Percentiles rank a stretch among this genome's conserved stretches.
These are phyloP conservation scores for Hypoxylon rubiginosum DNA, from an alignment of 2,329 filamentous ascomycete species.

Conservation along the genomic window DNA sequence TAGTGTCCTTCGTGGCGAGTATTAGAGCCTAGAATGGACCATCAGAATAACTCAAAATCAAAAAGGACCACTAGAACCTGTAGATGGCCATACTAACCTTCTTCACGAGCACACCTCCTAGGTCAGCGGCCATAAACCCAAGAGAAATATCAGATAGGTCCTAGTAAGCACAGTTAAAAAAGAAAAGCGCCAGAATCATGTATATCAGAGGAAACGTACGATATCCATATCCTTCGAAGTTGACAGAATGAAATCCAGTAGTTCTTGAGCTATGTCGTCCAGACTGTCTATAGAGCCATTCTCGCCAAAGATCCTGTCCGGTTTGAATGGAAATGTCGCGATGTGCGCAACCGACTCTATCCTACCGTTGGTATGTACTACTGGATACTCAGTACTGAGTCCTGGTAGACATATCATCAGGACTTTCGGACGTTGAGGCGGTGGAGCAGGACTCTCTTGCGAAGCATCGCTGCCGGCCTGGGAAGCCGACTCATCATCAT, in stretches of 20 bases:
- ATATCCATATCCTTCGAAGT: neutral
- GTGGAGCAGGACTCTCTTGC: conserved; percentile 4
- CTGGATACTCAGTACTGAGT: conserved; percentile 12
- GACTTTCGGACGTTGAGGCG: conserved; percentile 1
- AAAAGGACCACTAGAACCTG: neutral
- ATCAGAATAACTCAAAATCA: neutral
- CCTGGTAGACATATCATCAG: conserved; percentile 27
- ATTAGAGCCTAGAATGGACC: conserved; percentile 14
- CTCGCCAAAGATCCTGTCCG: conserved; percentile 19
- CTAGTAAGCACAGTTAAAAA: conserved; percentile 13
- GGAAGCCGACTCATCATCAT: conserved; percentile 8
- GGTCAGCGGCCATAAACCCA: conserved; percentile 20
- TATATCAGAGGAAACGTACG: conserved; percentile 4
- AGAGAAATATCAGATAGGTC: conserved; percentile 2
- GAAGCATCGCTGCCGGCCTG: conserved; percentile 5
- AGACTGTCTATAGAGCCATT: conserved; percentile 19
- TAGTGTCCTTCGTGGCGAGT: neutral
- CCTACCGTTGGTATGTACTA: neutral
- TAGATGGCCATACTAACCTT: conserved; percentile 3
- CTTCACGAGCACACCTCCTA: conserved; percentile 23
- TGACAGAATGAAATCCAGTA: conserved; percentile 7
- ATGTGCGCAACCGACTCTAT: conserved; percentile 1
- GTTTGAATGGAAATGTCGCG: conserved; percentile 1
- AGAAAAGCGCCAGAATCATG: neutral
- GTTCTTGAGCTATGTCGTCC: conserved; percentile 14